A percentile compares a stretch with the other conserved stretches of the same genome.
Evolutionary conservation across 2,329 filamentous ascomycete genomes (phyloP).

Genomic region (Xylaria hypoxylon): DNA sequence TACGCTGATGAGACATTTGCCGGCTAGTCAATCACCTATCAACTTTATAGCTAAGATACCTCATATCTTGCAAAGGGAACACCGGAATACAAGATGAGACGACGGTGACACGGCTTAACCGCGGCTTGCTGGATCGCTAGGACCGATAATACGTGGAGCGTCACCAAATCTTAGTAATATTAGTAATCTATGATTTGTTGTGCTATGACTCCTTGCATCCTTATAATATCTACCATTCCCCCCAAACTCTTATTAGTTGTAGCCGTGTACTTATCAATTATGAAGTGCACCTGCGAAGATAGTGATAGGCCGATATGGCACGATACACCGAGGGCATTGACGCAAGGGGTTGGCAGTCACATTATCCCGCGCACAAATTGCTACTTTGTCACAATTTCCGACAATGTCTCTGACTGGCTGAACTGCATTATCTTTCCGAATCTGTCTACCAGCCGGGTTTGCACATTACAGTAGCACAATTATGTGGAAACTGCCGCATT

Average conservation of each 20-base stretch:
- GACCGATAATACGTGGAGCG: background rate
- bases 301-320: background rate
- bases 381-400: background rate
- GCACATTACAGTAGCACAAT: too few relatives aligned
- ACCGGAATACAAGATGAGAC: background rate
- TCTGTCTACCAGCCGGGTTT: too few relatives aligned
- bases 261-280: background rate
- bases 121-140: background rate
- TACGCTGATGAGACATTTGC: too few relatives aligned
- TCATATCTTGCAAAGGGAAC: too few relatives aligned
- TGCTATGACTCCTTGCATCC: background rate
- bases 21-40: too few relatives aligned
- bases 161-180: too few relatives aligned
- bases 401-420: conserved; percentile 5
- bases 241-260: background rate
- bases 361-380: background rate
- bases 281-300: background rate
- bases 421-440: background rate
- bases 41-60: too few relatives aligned
- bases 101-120: background rate
- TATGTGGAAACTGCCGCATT: background rate
- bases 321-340: background rate
- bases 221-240: background rate
- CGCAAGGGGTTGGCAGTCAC: background rate
- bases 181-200: background rate